phyloP scores from a whole-genome alignment of 1,284 basidiomycete genomes.

The Vanrija sp. region DNA sequence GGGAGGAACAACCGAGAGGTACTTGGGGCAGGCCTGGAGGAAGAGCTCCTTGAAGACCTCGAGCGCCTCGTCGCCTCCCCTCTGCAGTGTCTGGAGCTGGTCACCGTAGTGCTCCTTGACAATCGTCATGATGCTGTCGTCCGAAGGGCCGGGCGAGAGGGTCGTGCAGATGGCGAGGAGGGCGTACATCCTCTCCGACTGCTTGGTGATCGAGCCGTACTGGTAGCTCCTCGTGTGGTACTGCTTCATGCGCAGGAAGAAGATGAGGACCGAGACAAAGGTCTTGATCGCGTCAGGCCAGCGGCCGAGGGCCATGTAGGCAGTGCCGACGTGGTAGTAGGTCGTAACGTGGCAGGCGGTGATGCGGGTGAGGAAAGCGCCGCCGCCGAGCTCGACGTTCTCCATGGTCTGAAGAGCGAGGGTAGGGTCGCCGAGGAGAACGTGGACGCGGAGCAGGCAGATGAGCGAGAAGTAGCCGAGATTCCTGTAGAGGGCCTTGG shows the following conservation, averaged over 20 bases:
- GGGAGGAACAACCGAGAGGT: slow-evolving; percentile 89
- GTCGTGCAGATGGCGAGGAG: slow-evolving; percentile 90
- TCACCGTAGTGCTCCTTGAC: slow-evolving; percentile 93
- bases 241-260: slow-evolving; percentile 85
- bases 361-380: slow-evolving; percentile 77
- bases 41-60: slow-evolving; percentile 91
- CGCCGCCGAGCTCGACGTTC: slow-evolving; percentile 79
- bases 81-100: slow-evolving; percentile 78
- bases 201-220: slow-evolving; percentile 98
- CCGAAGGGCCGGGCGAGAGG: slow-evolving; percentile 80
- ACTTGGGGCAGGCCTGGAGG: slow-evolving; percentile 91
- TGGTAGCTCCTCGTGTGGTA: slow-evolving; percentile 96
- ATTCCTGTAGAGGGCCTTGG: slow-evolving; percentile 84
- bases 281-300: slow-evolving; percentile 93
- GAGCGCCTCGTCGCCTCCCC: slow-evolving; percentile 64
- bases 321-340: slow-evolving; percentile 94
- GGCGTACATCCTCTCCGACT: slow-evolving; percentile 95
- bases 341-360: slow-evolving; percentile 81
- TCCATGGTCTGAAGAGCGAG: slow-evolving; percentile 89
- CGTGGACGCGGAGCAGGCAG: slow-evolving; percentile 90
- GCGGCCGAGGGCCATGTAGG: slow-evolving; percentile 89
- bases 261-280: slow-evolving; percentile 88
- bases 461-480: slow-evolving; percentile 98
- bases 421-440: slow-evolving; percentile 91
- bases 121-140: slow-evolving; percentile 90